Evolutionary conservation across 352 stramenopile genomes (phyloP).

Genomic region (Globisporangium cylindrosporum): DNA sequence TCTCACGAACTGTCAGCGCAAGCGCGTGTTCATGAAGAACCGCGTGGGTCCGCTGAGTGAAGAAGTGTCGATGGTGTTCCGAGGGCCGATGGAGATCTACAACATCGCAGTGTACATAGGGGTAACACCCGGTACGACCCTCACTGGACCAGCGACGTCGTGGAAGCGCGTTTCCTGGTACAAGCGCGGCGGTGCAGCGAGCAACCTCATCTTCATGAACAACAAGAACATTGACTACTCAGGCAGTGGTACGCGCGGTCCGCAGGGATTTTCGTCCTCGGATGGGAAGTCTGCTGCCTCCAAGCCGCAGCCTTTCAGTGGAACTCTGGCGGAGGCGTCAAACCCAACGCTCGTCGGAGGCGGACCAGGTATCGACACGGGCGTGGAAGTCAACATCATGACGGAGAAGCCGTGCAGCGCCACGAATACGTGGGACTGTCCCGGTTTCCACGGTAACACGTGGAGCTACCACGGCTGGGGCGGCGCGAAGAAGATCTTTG

Average conservation of each 20-base stretch:
- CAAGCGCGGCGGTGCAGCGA: slow-evolving; percentile 24
- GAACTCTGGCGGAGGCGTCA: slow-evolving; percentile 41
- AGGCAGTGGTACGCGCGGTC: slow-evolving; percentile 29
- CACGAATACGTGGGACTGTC: slow-evolving; percentile 20
- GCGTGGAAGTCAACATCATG: slow-evolving; percentile 72
- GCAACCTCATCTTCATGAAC: slow-evolving; percentile 76
- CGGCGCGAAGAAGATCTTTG: slow-evolving; percentile 64
- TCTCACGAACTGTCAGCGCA: slow-evolving; percentile 11
- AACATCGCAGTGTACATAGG: slow-evolving; percentile 60
- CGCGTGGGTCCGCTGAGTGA: slow-evolving; percentile 47
- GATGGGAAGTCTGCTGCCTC: slow-evolving; percentile 32
- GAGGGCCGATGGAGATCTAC: slow-evolving; percentile 53
- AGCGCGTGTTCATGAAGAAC: slow-evolving; percentile 11
- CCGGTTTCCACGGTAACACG: slow-evolving; percentile 25
- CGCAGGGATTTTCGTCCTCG: slow-evolving; percentile 46
- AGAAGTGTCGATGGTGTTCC: slow-evolving; percentile 62
- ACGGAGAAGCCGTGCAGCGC: slow-evolving; percentile 35
- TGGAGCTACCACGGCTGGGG: slow-evolving; percentile 64
- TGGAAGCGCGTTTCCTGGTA: slow-evolving; percentile 61
- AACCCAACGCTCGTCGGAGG: slow-evolving; percentile 27
- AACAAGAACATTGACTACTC: slow-evolving; percentile 75
- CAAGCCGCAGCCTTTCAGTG: slow-evolving; percentile 35
- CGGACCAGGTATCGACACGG: slow-evolving; percentile 45
- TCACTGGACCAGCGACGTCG: slow-evolving; percentile 6
- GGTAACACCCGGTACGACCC: background rate